Evolutionary conservation across 108 stramenopile species (phyloP).

Genomic region (Pseudonitzschia pungens): DNA sequence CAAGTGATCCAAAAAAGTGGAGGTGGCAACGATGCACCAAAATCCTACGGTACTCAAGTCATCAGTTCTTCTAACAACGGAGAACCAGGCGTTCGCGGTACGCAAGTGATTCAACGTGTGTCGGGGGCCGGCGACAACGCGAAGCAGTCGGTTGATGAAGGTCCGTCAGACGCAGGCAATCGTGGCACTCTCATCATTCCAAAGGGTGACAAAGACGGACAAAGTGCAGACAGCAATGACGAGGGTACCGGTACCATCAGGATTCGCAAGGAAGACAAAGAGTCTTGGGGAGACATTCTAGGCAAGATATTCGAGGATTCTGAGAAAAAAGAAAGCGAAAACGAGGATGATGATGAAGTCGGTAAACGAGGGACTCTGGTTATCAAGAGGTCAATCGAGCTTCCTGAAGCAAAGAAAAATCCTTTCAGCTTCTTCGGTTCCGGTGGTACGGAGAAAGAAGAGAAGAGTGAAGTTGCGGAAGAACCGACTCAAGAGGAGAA

Average conservation of each 20-base stretch:
- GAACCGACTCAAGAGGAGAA: neutral
- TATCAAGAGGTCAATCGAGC: slow-evolving; percentile 12
- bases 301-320: neutral
- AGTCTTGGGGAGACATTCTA: neutral
- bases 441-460: neutral
- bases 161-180: neutral
- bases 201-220: neutral
- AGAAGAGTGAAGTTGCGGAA: slow-evolving; percentile 1
- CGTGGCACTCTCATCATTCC: slow-evolving; percentile 1
- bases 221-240: neutral
- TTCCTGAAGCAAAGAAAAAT: slow-evolving; percentile 9
- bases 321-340: neutral
- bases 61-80: neutral
- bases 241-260: neutral
- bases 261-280: neutral
- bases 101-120: slow-evolving; percentile 2
- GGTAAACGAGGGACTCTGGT: slow-evolving; percentile 14
- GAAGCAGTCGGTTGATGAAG: neutral
- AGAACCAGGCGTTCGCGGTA: neutral
- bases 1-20: neutral
- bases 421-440: neutral
- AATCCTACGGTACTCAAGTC: slow-evolving; percentile 14
- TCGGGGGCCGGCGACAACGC: neutral
- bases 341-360: neutral
- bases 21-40: neutral